Evolutionary conservation across 305 asterid genomes (phyloP), one percentile per base, ranked within the genome.

Genomic region (Lippia alba): DNA sequence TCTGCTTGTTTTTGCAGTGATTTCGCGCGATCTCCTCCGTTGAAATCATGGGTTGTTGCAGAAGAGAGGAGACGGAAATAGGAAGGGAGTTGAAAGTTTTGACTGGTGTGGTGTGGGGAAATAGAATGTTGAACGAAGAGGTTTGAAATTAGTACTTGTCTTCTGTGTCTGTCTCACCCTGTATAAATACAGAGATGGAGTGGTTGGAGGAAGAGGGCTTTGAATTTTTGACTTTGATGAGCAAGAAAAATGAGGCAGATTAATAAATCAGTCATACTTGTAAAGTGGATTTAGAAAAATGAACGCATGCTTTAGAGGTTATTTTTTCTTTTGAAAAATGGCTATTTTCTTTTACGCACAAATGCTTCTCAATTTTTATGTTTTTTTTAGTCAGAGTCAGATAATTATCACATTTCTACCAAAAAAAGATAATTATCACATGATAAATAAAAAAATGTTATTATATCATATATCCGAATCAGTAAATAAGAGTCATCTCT

Each of bases 91-190:
- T 44, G 48, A 58, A 56, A 73, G 30, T 32, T 53, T 70, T 65
- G 73, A 70, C 76, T 44, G 49, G 11, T 64, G 3, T 24, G 30
- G 30, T 24, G 34, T 69, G 11, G 61, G 65, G 53, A 50, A 61
- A 57, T 49, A 61, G 72, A 76, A 58, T 70, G 76, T 70, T 76
- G 53, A 64, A 70, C n/a, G 62, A 50, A 34, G 40, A 14, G 46
- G 55, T 33, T 16, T 19, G 18, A 56, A 32, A 46, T 54, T 58
- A 15, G 54, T 12, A n/a, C 14, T 24, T 32, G n/a, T n/a, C n/a
- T n/a, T n/a, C n/a, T n/a, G n/a, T 56, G 18, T 50, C 41, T 18
- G 56, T n/a, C 34, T 53, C 32, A 15, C 32, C 20, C 12, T 55
- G 4, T 54, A 54, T 17, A 54, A 54, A 54, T 54, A 50, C 41